Evolutionary conservation across 2,329 filamentous ascomycete genomes (phyloP).

Genomic region (Tolypocladium pustulatum): DNA sequence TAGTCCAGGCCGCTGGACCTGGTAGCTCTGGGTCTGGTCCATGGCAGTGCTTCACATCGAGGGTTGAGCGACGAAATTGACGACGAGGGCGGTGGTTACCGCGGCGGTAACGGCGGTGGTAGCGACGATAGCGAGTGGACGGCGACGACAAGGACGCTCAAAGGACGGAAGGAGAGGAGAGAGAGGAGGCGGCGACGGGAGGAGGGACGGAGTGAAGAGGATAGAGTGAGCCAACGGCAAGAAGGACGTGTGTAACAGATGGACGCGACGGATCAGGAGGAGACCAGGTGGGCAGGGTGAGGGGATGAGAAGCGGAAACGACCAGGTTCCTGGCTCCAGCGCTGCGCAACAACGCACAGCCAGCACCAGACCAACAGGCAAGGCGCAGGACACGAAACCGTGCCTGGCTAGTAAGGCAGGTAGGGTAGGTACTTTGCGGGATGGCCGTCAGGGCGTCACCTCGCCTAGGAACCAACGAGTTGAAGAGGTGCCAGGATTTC

Average conservation of each 20-base stretch:
- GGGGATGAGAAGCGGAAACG: background rate
- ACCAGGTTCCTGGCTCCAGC: background rate
- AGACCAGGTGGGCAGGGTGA: background rate
- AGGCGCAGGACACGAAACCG: background rate
- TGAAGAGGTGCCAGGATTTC: conserved; percentile 1
- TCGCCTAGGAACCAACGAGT: background rate
- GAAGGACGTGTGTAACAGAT: conserved; percentile 3
- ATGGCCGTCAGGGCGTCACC: background rate
- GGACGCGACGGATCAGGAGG: background rate
- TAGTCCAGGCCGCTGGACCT: conserved; percentile 14
- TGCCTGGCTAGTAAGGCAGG: conserved; percentile 1
- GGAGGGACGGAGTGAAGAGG: conserved; percentile 3
- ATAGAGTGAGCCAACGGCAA: background rate
- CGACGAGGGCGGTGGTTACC: background rate
- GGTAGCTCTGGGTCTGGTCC: conserved; percentile 20
- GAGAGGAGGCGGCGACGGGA: background rate
- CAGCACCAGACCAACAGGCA: background rate
- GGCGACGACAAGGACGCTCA: conserved; percentile 1
- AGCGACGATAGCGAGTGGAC: conserved; percentile 1
- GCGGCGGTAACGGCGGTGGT: background rate
- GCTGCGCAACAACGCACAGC: background rate
- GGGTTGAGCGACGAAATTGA: conserved; percentile 7
- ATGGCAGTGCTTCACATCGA: conserved; percentile 19
- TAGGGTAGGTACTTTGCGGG: background rate
- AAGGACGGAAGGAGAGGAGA: background rate